phyloP scores from a whole-genome alignment of 176 grass and related monocot species.

The Miscanthus lutarioriparius region DNA sequence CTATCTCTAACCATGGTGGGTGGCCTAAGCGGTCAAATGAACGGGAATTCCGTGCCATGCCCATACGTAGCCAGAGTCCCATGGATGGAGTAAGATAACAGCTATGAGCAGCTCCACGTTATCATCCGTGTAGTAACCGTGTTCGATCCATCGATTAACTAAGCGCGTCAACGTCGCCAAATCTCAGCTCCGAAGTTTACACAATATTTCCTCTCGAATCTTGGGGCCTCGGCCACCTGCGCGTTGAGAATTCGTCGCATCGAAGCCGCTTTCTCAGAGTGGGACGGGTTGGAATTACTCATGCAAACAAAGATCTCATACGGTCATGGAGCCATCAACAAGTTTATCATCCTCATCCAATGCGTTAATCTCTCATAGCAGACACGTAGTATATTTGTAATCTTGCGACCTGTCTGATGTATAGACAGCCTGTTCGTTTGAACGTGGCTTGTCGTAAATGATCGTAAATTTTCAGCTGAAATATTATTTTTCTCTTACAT shows the following conservation, averaged over 20 bases:
- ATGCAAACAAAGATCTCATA: not conserved
- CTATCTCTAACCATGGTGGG: no score
- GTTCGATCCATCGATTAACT: not conserved
- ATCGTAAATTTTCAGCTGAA: no score
- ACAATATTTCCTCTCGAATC: not conserved
- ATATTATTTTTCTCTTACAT: no score
- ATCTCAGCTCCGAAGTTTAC: constrained; percentile 19
- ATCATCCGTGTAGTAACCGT: not conserved
- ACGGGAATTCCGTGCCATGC: not conserved
- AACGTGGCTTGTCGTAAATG: no score
- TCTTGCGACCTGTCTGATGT: no score
- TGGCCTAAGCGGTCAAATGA: not conserved
- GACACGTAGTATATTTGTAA: no score
- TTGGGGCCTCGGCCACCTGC: not conserved
- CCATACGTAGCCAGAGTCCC: no score
- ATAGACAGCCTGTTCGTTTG: no score
- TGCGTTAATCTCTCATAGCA: no score
- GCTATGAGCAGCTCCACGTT: not conserved
- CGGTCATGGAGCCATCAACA: not conserved
- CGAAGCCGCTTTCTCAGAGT: not conserved
- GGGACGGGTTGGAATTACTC: not conserved
- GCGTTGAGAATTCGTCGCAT: not conserved
- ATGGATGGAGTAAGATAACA: not conserved
- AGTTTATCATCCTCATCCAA: not conserved
- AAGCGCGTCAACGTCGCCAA: not conserved